phyloP scores from a whole-genome alignment of 139 green algal species.

The Chlamydomonas schloesseri region DNA sequence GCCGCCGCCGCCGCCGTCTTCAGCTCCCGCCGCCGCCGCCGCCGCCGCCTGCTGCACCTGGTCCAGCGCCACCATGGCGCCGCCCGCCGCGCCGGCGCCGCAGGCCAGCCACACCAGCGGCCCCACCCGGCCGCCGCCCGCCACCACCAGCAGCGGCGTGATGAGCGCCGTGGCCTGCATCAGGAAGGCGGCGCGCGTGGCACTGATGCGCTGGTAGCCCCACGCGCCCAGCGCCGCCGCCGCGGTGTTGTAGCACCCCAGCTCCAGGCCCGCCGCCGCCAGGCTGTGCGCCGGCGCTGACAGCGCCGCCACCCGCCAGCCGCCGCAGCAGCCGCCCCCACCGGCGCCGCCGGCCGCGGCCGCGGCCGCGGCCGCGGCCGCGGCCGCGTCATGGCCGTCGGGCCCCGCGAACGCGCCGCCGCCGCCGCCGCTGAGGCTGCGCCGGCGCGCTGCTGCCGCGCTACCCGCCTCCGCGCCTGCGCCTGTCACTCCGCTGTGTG shows the following conservation, averaged over 20 bases:
- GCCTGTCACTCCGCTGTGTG: no score
- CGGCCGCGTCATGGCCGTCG: no score
- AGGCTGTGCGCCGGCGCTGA: background rate
- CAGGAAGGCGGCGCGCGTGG: slow-evolving; percentile 34
- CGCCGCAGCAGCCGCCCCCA: background rate
- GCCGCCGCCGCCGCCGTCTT: no score
- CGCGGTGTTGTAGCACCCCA: slow-evolving; percentile 17
- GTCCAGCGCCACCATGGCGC: slow-evolving; percentile 34
- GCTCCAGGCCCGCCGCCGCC: slow-evolving; percentile 15
- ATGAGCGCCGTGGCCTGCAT: slow-evolving; percentile 37
- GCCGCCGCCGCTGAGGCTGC: background rate
- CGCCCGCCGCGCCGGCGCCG: background rate
- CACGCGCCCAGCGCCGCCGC: slow-evolving; percentile 32
- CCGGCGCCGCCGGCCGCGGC: background rate
- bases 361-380: no score
- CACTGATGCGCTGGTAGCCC: slow-evolving; percentile 21
- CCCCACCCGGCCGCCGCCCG: slow-evolving; percentile 1
- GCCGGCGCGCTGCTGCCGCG: background rate
- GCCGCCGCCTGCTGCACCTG: background rate
- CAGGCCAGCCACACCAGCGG: slow-evolving; percentile 19
- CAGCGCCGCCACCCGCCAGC: slow-evolving; percentile 3
- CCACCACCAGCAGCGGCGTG: slow-evolving; percentile 29
- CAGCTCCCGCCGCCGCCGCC: background rate
- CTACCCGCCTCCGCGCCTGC: no score
- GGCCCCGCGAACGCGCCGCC: no score